phyloP scores from a whole-genome alignment of 768 basidiomycete species.

The Amanita inopinata region DNA sequence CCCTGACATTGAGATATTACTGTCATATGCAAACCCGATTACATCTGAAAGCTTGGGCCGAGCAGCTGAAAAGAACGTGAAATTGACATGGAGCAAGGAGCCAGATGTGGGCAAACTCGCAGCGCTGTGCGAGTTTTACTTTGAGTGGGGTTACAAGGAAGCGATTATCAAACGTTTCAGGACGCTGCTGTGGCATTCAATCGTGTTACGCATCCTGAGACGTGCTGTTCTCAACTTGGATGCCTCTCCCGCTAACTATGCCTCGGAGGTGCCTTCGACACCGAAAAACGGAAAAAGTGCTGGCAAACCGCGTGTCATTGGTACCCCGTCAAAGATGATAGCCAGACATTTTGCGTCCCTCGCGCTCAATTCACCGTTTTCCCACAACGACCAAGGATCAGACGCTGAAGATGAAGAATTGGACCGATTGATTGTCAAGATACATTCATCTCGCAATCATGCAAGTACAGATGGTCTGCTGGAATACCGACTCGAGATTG shows the following conservation, averaged over 20 bases:
- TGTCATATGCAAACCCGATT: constrained; percentile 71
- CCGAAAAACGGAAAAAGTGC: constrained; percentile 27
- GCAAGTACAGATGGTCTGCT: constrained; percentile 58
- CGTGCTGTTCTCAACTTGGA: constrained; percentile 47
- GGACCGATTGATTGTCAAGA: constrained; percentile 48
- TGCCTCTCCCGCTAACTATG: constrained; percentile 5
- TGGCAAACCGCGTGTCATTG: constrained; percentile 17
- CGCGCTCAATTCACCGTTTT: constrained; percentile 18
- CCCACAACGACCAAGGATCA: constrained; percentile 14
- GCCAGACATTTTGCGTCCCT: constrained; percentile 45
- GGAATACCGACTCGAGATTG: constrained; percentile 77
- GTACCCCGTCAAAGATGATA: constrained; percentile 49
- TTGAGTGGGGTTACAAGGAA: constrained; percentile 87
- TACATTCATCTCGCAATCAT: constrained; percentile 58
- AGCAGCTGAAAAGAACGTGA: constrained; percentile 22
- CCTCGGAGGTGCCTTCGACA: constrained; percentile 21
- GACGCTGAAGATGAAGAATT: constrained; percentile 25
- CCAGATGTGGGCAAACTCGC: constrained; percentile 68
- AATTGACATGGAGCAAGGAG: constrained; percentile 42
- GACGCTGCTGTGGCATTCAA: constrained; percentile 72
- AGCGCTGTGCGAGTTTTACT: constrained; percentile 73
- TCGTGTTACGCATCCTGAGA: constrained; percentile 63
- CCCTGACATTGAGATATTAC: constrained; percentile 63
- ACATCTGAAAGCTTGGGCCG: constrained; percentile 55
- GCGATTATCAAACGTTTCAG: constrained; percentile 78